A percentile compares a stretch with the other conserved stretches of the same genome.
phyloP scores from a whole-genome alignment of 495 filamentous ascomycete species.

The Penicillium taxi region DNA sequence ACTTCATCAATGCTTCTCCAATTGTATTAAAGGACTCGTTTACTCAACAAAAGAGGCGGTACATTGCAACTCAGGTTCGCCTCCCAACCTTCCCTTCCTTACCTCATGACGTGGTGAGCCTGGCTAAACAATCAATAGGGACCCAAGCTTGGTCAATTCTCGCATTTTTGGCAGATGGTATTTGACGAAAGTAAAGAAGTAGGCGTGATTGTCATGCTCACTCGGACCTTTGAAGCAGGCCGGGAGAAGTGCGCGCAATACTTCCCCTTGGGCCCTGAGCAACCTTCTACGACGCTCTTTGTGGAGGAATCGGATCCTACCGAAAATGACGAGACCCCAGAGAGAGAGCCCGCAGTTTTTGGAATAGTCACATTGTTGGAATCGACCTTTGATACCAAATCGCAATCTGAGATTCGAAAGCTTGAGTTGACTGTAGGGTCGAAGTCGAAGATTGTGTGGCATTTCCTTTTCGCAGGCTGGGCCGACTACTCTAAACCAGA shows the following conservation, averaged over 20 bases:
- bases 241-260: constrained; percentile 89
- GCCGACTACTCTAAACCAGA: constrained; percentile 87
- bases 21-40: constrained; percentile 58
- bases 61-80: constrained; percentile 62
- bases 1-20: constrained; percentile 96
- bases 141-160: constrained; percentile 59
- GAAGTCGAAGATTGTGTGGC: constrained; percentile 67
- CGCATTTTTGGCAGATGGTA: constrained; percentile 94
- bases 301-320: constrained; percentile 37
- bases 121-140: constrained; percentile 46
- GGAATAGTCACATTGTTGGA: constrained; percentile 45
- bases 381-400: constrained; percentile 36
- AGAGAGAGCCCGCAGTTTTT: constrained; percentile 12
- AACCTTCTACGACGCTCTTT: constrained; percentile 54
- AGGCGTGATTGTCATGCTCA: constrained; percentile 92
- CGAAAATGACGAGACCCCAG: constrained; percentile 18
- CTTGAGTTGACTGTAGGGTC: constrained; percentile 47
- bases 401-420: constrained; percentile 49
- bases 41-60: constrained; percentile 44
- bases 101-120: constrained; percentile 14
- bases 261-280: constrained; percentile 57
- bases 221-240: constrained; percentile 74
- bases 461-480: constrained; percentile 89
- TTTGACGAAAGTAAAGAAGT: constrained; percentile 73
- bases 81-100: too few relatives aligned